phyloP scores from a whole-genome alignment of 768 basidiomycete genomes.

The Leccinum aurantiacum region DNA sequence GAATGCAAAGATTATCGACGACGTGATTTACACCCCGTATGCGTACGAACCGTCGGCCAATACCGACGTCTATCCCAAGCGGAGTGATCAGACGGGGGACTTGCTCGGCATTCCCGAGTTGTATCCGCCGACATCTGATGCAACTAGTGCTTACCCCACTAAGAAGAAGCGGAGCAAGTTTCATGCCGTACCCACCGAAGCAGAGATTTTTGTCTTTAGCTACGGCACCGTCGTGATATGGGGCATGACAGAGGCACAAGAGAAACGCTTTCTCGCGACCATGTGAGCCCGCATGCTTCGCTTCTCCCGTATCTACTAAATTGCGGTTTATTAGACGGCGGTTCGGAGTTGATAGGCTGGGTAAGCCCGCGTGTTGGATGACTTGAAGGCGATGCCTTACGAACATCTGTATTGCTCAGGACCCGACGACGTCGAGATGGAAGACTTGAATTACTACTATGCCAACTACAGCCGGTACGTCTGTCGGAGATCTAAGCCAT shows the following conservation, averaged over 20 bases:
- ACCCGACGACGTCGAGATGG: slow-evolving; percentile 90
- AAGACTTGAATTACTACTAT: slow-evolving; percentile 95
- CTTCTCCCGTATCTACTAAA: background rate
- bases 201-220: slow-evolving; percentile 91
- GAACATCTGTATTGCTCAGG: slow-evolving; percentile 42
- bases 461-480: slow-evolving; percentile 91
- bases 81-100: slow-evolving; percentile 54
- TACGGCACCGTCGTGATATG: slow-evolving; percentile 96
- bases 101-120: slow-evolving; percentile 79
- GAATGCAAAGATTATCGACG: slow-evolving; percentile 85
- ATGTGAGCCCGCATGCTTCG: slow-evolving; percentile 56
- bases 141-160: slow-evolving; percentile 33
- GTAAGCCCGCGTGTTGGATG: slow-evolving; percentile 39
- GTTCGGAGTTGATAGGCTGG: slow-evolving; percentile 88
- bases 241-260: slow-evolving; percentile 95
- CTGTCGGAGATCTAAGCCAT: slow-evolving; percentile 5
- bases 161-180: slow-evolving; percentile 66
- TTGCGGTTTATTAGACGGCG: slow-evolving; percentile 60
- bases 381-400: slow-evolving; percentile 3
- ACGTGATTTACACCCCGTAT: slow-evolving; percentile 94
- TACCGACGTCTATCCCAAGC: slow-evolving; percentile 31
- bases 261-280: slow-evolving; percentile 85
- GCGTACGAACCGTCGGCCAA: slow-evolving; percentile 57
- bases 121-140: slow-evolving; percentile 27
- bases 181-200: slow-evolving; percentile 61